phyloP scores from a whole-genome alignment of 2,329 filamentous ascomycete species.

The Exserohilum turcica region DNA sequence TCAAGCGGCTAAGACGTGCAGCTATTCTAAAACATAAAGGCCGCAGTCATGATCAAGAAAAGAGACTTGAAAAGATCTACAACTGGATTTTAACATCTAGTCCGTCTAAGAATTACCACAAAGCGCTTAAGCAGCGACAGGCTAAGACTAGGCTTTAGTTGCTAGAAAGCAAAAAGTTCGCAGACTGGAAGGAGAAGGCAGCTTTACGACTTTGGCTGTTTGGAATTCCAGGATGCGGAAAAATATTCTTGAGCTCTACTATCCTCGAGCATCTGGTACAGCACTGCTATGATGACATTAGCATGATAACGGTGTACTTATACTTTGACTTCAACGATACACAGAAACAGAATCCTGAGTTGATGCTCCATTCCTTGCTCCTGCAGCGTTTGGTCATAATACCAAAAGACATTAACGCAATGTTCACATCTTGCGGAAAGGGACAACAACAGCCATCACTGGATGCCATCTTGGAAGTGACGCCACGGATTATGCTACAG shows the following conservation, averaged over 20 bases:
- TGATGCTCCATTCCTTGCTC: conserved; percentile 48
- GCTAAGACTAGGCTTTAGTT: conserved; percentile 46
- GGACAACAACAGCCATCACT: conserved; percentile 29
- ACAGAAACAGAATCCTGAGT: conserved; percentile 43
- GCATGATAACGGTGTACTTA: conserved; percentile 28
- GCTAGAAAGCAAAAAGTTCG: conserved; percentile 32
- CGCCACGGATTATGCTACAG: conserved; percentile 31
- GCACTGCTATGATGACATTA: conserved; percentile 13
- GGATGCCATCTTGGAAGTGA: conserved; percentile 24
- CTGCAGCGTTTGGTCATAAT: conserved; percentile 20
- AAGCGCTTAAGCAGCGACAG: conserved; percentile 38
- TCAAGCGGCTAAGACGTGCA: neutral
- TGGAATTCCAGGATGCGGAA: conserved; percentile 52
- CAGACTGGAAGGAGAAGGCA: conserved; percentile 35
- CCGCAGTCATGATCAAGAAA: conserved; percentile 1
- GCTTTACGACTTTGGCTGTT: conserved; percentile 47
- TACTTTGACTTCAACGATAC: conserved; percentile 47
- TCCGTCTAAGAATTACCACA: conserved; percentile 39
- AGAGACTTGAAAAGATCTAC: conserved; percentile 9
- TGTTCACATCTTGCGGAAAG: conserved; percentile 33
- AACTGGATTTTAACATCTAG: conserved; percentile 46
- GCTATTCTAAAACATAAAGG: neutral
- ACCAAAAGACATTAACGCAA: conserved; percentile 24
- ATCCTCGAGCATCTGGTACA: conserved; percentile 39
- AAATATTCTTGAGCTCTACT: conserved; percentile 49